Conservation (phyloP, 2,329 filamentous ascomycete species). For the Aciculosporium take region DNA sequence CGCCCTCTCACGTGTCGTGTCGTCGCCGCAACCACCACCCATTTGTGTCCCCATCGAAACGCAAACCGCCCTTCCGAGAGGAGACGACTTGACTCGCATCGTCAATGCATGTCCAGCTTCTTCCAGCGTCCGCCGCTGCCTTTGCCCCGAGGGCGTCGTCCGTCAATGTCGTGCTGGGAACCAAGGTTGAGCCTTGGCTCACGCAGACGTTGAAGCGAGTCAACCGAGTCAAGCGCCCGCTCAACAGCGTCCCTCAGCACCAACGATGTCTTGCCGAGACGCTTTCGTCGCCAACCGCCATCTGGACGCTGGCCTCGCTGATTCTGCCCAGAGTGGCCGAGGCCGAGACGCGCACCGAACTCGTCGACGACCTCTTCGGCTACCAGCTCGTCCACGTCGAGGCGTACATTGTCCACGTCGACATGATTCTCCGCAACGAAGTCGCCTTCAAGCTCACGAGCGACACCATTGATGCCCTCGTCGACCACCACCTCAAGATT, state of each 20-base stretch:
- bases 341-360: slow-evolving; percentile 66
- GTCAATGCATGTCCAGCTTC: slow-evolving; percentile 76
- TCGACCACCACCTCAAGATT: slow-evolving; percentile 93
- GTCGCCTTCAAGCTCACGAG: slow-evolving; percentile 95
- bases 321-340: slow-evolving; percentile 87
- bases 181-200: slow-evolving; percentile 90
- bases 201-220: slow-evolving; percentile 94
- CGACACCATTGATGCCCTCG: slow-evolving; percentile 83
- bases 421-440: slow-evolving; percentile 96
- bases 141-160: slow-evolving; percentile 84
- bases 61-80: too few species aligned
- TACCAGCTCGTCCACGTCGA: slow-evolving; percentile 88
- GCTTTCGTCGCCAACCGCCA: slow-evolving; percentile 73
- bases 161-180: slow-evolving; percentile 85
- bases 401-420: slow-evolving; percentile 96
- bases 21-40: background rate
- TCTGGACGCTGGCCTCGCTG: slow-evolving; percentile 87
- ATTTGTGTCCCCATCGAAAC: too few species aligned
- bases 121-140: slow-evolving; percentile 89
- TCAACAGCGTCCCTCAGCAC: slow-evolving; percentile 95
- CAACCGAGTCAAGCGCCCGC: slow-evolving; percentile 88
- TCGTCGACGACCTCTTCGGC: slow-evolving; percentile 81
- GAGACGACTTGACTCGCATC: too few species aligned
- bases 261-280: slow-evolving; percentile 91
- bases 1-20: background rate